Evolutionary conservation across 2,329 filamentous ascomycete species (phyloP), one percentile per base, ranked within the genome.

Genomic region (Aspergillus versicolor): DNA sequence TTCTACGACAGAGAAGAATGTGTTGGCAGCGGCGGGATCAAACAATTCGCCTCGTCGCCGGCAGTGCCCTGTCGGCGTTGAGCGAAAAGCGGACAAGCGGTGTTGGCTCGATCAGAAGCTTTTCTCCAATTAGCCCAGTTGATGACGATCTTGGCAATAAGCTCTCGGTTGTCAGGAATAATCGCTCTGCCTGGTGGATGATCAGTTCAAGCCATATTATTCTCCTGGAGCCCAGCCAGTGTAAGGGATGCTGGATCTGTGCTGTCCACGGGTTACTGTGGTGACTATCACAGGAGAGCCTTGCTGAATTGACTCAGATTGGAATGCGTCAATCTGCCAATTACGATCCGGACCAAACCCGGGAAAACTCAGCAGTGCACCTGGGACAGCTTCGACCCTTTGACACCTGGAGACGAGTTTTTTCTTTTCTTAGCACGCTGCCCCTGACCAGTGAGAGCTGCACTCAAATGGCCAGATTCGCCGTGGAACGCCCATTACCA

Each of bases 51-150:
- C 12, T 37, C 12, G 12, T 37, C 34, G 15, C 34, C 15, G 12
- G 34, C 34, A 37, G 34, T 37, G 34, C 34, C 15, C 34, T 37
- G 12, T 37, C 34, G 15, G 34, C 13, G 45, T 37, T 47, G 45
- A 47, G 27, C 45, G n/a, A 47, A 47, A 34, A 47, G 45, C 27
- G 41, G 41, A 37, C 13, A 48, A 19, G 46, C 46, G 46, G 46
- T 48, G 46, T 48, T 44, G 41, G 21, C 45, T 37, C 30, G 45
- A 13, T n/a, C 45, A 47, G 17, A 48, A 48, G 46, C 46, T 48
- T 48, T 48, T 48, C 46, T 48, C 45, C 13, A 17, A 21, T 11
- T 24, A 37, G 46, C 37, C 46, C 19, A 24, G 30, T 21, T 8
- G 17, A 48, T 21, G 46, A 32, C 32, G 32, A 48, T 38, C 46